Conservation (phyloP, 805 yeast genomes). For the Cyberlindnera euphorbiae region DNA sequence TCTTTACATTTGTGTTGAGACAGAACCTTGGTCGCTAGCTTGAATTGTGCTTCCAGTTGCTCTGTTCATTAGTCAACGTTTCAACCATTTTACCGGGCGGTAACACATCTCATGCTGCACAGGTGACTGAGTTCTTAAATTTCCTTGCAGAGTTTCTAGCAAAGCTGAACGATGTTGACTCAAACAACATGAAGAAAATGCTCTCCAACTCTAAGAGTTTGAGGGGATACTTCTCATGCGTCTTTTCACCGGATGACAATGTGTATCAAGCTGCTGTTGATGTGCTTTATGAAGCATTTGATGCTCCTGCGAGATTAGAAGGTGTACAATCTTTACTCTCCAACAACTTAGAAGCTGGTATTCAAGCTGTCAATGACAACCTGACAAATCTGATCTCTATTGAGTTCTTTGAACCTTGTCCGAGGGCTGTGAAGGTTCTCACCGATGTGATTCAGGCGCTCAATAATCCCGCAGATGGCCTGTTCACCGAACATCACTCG, state of each 20-base stretch:
- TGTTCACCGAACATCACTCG: slow-evolving; percentile 32
- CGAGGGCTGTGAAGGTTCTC: slow-evolving; percentile 65
- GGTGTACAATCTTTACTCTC: slow-evolving; percentile 56
- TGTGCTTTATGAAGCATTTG: slow-evolving; percentile 69
- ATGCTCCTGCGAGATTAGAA: slow-evolving; percentile 74
- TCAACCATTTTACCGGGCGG: slow-evolving; percentile 26
- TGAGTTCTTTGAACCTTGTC: slow-evolving; percentile 64
- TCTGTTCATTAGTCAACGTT: slow-evolving; percentile 25
- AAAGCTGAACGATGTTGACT: slow-evolving; percentile 37
- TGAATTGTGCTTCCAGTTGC: slow-evolving; percentile 21
- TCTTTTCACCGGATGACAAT: slow-evolving; percentile 55
- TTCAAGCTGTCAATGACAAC: slow-evolving; percentile 45
- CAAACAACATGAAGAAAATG: slow-evolving; percentile 33
- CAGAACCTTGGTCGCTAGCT: slow-evolving; percentile 21
- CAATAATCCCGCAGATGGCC: slow-evolving; percentile 63
- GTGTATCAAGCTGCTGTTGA: slow-evolving; percentile 68
- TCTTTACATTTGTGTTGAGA: slow-evolving; percentile 28
- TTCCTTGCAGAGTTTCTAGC: slow-evolving; percentile 32
- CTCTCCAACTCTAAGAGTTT: slow-evolving; percentile 40
- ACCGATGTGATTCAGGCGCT: slow-evolving; percentile 68
- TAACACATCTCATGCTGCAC: slow-evolving; percentile 23
- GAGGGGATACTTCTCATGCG: slow-evolving; percentile 68
- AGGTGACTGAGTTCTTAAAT: slow-evolving; percentile 26
- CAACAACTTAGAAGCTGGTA: slow-evolving; percentile 37
- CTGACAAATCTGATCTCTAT: slow-evolving; percentile 41